Evolutionary conservation across 78 protist species (phyloP).

Genomic region (Bodo saltans): DNA sequence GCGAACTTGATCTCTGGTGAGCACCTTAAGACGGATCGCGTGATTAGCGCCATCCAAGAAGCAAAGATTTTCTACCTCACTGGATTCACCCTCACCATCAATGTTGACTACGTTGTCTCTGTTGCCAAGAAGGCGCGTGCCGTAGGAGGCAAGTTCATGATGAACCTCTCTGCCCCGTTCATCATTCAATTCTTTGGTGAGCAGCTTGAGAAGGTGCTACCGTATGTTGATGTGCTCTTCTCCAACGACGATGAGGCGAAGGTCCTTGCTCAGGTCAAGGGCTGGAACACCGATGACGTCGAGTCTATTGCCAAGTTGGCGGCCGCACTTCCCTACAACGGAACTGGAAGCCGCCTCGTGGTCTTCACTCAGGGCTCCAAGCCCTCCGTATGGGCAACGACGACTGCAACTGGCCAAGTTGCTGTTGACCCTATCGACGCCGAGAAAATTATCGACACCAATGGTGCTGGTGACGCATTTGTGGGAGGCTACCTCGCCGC

Average conservation of each 20-base stretch:
- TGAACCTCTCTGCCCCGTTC: constrained; percentile 92
- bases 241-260: constrained; percentile 92
- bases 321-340: constrained; percentile 54
- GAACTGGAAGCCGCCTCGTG: constrained; percentile 66
- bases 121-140: constrained; percentile 77
- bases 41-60: constrained; percentile 43
- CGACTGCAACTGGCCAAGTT: constrained; percentile 43
- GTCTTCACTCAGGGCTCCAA: constrained; percentile 92
- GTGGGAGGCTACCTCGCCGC: constrained; percentile 93
- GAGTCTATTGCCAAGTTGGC: constrained; percentile 60
- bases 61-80: constrained; percentile 70
- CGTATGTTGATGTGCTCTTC: constrained; percentile 82
- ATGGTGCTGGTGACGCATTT: constrained; percentile 98
- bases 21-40: constrained; percentile 58
- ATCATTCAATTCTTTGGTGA: constrained; percentile 78
- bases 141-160: constrained; percentile 58
- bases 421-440: constrained; percentile 34
- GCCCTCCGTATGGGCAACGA: constrained; percentile 58
- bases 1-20: constrained; percentile 75
- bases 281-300: constrained; percentile 57
- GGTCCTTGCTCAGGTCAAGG: constrained; percentile 43
- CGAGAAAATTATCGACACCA: constrained; percentile 87
- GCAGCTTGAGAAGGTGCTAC: constrained; percentile 52
- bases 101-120: constrained; percentile 56
- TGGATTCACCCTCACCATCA: constrained; percentile 88